A percentile compares a stretch with the other conserved stretches of the same genome.
These are phyloP conservation scores for Pseudocercospora pini-densiflorae DNA, from an alignment of 2,329 filamentous ascomycete species.

Conservation along the genomic window DNA sequence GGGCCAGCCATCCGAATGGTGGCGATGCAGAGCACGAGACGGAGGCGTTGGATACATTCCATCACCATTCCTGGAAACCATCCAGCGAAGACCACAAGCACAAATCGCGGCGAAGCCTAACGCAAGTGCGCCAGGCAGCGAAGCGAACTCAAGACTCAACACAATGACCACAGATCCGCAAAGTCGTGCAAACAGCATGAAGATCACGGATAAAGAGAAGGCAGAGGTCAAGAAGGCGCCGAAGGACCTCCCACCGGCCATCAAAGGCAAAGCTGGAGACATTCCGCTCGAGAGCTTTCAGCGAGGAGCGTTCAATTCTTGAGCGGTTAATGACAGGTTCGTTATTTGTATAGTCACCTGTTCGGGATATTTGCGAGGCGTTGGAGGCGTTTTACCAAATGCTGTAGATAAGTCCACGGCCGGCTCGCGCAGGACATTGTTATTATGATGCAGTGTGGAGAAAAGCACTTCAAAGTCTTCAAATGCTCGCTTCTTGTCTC, in stretches of 20 bases:
- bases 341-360: not conserved
- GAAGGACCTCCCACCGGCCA: constrained; percentile 49
- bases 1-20: constrained; percentile 94
- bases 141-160: constrained; percentile 55
- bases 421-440: not conserved
- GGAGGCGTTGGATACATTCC: constrained; percentile 91
- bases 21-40: constrained; percentile 89
- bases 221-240: constrained; percentile 34
- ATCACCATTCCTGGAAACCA: constrained; percentile 82
- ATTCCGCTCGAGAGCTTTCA: constrained; percentile 72
- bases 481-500: too few species aligned
- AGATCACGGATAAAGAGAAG: constrained; percentile 48
- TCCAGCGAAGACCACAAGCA: constrained; percentile 60
- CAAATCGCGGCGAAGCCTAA: constrained; percentile 51
- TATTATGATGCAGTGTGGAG: not conserved
- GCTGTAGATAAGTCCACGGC: not conserved
- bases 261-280: constrained; percentile 66
- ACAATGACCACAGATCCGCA: constrained; percentile 57
- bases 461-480: not conserved
- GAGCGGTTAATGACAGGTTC: constrained; percentile 31
- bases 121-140: constrained; percentile 48
- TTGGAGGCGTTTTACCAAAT: not conserved
- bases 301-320: constrained; percentile 71
- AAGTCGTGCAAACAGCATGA: constrained; percentile 51
- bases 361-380: constrained; percentile 3